Evolutionary conservation across 176 grass and related monocot species (phyloP).

Genomic region (Avena eriantha): DNA sequence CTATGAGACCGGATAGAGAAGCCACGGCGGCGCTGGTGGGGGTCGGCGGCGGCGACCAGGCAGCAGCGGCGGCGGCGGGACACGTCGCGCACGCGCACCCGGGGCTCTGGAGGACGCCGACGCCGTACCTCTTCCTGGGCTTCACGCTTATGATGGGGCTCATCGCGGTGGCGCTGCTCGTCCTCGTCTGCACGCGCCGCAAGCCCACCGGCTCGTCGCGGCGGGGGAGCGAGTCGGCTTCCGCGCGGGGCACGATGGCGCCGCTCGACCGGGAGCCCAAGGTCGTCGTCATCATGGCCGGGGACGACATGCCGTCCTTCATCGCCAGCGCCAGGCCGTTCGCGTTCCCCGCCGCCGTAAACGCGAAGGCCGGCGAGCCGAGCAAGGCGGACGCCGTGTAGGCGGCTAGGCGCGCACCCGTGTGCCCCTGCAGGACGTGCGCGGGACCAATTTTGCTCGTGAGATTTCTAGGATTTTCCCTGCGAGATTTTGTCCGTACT

Average conservation of each 20-base stretch:
- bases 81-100: not conserved
- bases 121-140: no score
- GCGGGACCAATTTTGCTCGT: no score
- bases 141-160: not conserved
- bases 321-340: slow-evolving; percentile 45
- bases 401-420: no score
- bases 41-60: not conserved
- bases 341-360: not conserved
- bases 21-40: not conserved
- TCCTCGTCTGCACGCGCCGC: not conserved
- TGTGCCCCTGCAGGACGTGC: no score
- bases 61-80: not conserved
- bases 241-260: not conserved
- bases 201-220: not conserved
- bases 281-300: slow-evolving; percentile 53
- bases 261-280: slow-evolving; percentile 18
- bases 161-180: slow-evolving; percentile 47
- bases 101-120: no score
- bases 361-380: no score
- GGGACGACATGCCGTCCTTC: slow-evolving; percentile 35
- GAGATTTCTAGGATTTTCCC: no score
- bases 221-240: not conserved
- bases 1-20: slow-evolving; percentile 7
- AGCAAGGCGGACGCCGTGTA: no score
- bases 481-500: no score